Evolutionary conservation across 1,284 basidiomycete genomes (phyloP), one percentile per base, ranked within the genome.

Genomic region (Mycosarcoma maydis): DNA sequence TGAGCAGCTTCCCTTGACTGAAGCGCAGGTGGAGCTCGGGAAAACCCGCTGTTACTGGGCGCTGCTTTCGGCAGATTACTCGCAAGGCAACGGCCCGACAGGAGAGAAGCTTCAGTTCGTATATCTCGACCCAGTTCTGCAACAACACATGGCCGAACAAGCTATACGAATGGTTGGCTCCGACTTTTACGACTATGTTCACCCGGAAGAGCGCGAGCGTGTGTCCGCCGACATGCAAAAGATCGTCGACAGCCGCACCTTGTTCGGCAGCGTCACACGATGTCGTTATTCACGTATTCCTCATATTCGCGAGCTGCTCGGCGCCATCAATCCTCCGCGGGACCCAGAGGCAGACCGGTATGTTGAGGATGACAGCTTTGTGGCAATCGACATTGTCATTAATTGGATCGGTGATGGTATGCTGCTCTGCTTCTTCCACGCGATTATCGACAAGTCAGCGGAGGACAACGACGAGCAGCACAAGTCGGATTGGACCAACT

Each of bases 351-450:
- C 87, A 2, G 86, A 89, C 58, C 88, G 88, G 78, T 86, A 90
- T 65, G 85, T 88, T 10, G 83, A 90, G 38, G 90, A 95, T 84
- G 85, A 85, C 38, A 85, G 92, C 78, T 97, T 92, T 82, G 88
- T 94, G 85, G 88, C 90, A 4, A 87, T 94, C 66, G 92, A 97
- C 83, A 87, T 98, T 73, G 92, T 95, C 73, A 90, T 96, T 78
- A 97, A 94, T 83, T 93, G 91, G 89, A 92, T 92, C 46, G 92
- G 91, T 22, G 90, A 94, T 53, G 91, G 90, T 33, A 86, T 98
- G 75, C 89, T 95, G 36, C 86, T 98, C 14, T 94, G 92, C 78
- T 98, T 98, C 85, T 90, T 97, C 70, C 94, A 98, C 78, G 92
- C 93, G 26, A 89, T 90, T 54, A 87, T 87, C 51, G 85, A 86